Evolutionary conservation across 1,139 yeast genomes (phyloP).

Genomic region (Taphrina flavorubra): DNA sequence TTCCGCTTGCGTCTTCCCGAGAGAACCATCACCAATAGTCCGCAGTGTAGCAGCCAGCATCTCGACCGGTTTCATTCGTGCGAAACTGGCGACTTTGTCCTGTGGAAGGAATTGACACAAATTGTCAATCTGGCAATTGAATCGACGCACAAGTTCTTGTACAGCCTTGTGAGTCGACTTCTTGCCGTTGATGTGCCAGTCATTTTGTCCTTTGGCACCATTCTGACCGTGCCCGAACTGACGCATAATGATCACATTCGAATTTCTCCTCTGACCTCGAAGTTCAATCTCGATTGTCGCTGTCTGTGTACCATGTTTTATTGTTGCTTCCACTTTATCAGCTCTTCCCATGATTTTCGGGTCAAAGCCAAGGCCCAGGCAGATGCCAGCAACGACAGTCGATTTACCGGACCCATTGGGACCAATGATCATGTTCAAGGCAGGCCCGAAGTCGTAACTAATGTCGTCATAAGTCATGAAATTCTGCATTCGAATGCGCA

Average conservation of each 20-base stretch:
- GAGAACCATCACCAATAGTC: constrained; percentile 70
- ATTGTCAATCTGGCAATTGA: constrained; percentile 85
- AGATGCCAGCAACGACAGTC: constrained; percentile 90
- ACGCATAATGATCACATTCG: constrained; percentile 57
- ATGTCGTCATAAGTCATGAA: constrained; percentile 84
- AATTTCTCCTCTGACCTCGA: constrained; percentile 55
- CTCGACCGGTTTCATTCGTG: constrained; percentile 76
- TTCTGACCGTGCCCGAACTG: constrained; percentile 35
- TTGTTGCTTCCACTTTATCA: constrained; percentile 68
- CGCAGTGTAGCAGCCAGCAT: constrained; percentile 78
- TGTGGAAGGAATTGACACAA: constrained; percentile 95
- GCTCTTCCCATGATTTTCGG: constrained; percentile 82
- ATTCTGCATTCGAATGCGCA: constrained; percentile 69
- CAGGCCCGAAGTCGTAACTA: constrained; percentile 80
- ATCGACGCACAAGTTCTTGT: constrained; percentile 56
- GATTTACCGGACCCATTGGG: constrained; percentile 98
- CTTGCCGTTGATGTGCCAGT: constrained; percentile 66
- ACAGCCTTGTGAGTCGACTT: constrained; percentile 58
- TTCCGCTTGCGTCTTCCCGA: constrained; percentile 63
- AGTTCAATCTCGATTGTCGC: constrained; percentile 71
- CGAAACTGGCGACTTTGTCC: constrained; percentile 92
- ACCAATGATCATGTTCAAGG: constrained; percentile 89
- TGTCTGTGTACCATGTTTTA: constrained; percentile 69
- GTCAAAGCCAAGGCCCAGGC: constrained; percentile 85
- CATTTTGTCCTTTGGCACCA: constrained; percentile 50